Percentiles rank a stretch among this genome's conserved stretches.
phyloP scores from a whole-genome alignment of 192 early-diverging fungal genomes.

The Coemansia sp. region DNA sequence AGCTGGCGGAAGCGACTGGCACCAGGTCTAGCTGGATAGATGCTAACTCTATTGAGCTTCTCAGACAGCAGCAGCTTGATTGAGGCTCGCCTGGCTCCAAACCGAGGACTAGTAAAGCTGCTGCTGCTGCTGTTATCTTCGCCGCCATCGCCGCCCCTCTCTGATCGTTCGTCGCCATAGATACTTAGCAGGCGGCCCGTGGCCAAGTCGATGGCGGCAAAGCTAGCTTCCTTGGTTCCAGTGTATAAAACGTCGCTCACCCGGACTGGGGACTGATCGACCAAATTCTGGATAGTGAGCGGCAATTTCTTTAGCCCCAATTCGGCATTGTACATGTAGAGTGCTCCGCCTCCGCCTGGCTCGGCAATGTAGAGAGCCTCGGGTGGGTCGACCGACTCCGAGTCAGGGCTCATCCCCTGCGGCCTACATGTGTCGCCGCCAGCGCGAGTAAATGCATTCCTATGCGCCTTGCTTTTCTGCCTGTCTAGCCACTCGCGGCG shows the following conservation, averaged over 20 bases:
- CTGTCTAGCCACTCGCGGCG: slow-evolving; percentile 37
- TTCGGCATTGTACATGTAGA: slow-evolving; percentile 46
- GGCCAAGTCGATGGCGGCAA: slow-evolving; percentile 71
- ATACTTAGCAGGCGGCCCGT: slow-evolving; percentile 64
- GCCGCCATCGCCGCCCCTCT: background rate
- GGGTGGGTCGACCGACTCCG: slow-evolving; percentile 15
- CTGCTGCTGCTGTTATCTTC: slow-evolving; percentile 12
- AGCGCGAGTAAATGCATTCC: background rate
- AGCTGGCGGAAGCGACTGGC: slow-evolving; percentile 1
- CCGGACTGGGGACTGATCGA: slow-evolving; percentile 62
- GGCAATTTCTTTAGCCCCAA: slow-evolving; percentile 63
- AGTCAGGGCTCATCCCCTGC: background rate
- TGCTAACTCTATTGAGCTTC: slow-evolving; percentile 37
- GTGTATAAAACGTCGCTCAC: slow-evolving; percentile 64
- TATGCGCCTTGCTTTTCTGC: slow-evolving; percentile 7
- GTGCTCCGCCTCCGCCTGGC: slow-evolving; percentile 50
- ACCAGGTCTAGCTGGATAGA: slow-evolving; percentile 19
- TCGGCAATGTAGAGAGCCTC: slow-evolving; percentile 51
- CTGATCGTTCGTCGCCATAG: slow-evolving; percentile 58
- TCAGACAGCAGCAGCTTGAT: slow-evolving; percentile 42
- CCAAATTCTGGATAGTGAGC: slow-evolving; percentile 71
- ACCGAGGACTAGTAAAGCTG: slow-evolving; percentile 25
- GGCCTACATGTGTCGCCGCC: background rate
- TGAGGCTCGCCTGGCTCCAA: slow-evolving; percentile 5
- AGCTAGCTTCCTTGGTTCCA: slow-evolving; percentile 65